Conservation (phyloP, 805 yeast species). For the Phaffomyces opuntiae region DNA sequence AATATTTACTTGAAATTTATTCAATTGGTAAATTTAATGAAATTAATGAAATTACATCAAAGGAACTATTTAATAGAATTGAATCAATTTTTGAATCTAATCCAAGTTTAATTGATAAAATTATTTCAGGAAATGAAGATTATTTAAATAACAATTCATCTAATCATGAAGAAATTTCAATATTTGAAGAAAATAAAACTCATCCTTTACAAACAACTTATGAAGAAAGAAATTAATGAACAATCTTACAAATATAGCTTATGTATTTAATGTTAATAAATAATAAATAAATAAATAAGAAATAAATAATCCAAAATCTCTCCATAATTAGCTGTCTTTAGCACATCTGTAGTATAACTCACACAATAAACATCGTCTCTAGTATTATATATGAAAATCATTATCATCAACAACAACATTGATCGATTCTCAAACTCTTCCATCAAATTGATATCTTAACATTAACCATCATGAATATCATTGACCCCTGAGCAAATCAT, state of each 20-base stretch:
- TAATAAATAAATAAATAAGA: too few species aligned
- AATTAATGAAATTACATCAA: slow-evolving; percentile 24
- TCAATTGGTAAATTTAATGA: slow-evolving; percentile 18
- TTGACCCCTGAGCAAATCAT: too few species aligned
- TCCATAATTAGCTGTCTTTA: too few species aligned
- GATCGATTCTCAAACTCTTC: too few species aligned
- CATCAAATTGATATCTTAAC: too few species aligned
- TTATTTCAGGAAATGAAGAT: not conserved
- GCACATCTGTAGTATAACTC: too few species aligned
- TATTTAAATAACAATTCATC: not conserved
- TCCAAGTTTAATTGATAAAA: slow-evolving; percentile 15
- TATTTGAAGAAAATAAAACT: slow-evolving; percentile 12
- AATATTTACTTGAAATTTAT: slow-evolving; percentile 32
- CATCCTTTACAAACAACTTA: slow-evolving; percentile 9
- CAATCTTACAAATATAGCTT: not conserved
- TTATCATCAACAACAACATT: too few species aligned
- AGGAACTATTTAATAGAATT: slow-evolving; percentile 33
- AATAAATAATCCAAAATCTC: too few species aligned
- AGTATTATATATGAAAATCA: too few species aligned
- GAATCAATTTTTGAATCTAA: slow-evolving; percentile 22
- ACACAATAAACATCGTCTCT: too few species aligned
- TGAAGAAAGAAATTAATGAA: slow-evolving; percentile 6
- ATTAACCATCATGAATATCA: too few species aligned
- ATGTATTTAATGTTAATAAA: not conserved
- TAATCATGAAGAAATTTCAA: slow-evolving; percentile 1